Conservation (phyloP, 139 green algal genomes). For the Chlorella sp. region DNA sequence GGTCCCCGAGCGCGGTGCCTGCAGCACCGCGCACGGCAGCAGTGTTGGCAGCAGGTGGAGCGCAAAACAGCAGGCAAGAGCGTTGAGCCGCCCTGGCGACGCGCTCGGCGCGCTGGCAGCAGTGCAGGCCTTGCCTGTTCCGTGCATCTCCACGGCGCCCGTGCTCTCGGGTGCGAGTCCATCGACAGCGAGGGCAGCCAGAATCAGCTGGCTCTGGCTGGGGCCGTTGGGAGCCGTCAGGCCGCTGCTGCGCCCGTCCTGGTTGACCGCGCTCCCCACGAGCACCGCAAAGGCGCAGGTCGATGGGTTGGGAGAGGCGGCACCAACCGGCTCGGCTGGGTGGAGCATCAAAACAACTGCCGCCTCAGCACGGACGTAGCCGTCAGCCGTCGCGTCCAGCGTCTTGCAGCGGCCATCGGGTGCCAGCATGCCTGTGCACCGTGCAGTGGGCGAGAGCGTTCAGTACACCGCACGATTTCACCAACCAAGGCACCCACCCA, state of each 20-base stretch:
- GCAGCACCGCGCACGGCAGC: not conserved
- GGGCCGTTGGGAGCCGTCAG: constrained; percentile 56
- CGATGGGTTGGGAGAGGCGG: too few species aligned
- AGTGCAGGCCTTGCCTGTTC: constrained; percentile 36
- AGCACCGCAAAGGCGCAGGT: not conserved
- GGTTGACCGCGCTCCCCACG: constrained; percentile 43
- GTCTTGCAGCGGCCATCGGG: constrained; percentile 84
- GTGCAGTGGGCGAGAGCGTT: constrained; percentile 49
- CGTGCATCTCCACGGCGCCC: constrained; percentile 55
- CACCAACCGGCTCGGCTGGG: too few species aligned
- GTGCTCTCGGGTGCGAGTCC: constrained; percentile 25
- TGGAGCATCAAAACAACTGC: too few species aligned
- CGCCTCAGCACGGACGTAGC: constrained; percentile 74
- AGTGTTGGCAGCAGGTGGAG: not conserved
- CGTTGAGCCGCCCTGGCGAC: not conserved
- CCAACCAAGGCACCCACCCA: not conserved
- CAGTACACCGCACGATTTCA: constrained; percentile 21
- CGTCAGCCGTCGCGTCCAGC: constrained; percentile 74
- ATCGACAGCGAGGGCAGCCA: constrained; percentile 15
- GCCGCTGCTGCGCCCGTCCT: constrained; percentile 52
- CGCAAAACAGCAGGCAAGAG: not conserved
- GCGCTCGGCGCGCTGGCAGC: not conserved
- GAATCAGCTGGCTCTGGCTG: constrained; percentile 37
- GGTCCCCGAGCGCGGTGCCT: too few species aligned
- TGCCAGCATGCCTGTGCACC: constrained; percentile 19